phyloP scores from a whole-genome alignment of 2,329 filamentous ascomycete species.

The Gremmenia infestans region DNA sequence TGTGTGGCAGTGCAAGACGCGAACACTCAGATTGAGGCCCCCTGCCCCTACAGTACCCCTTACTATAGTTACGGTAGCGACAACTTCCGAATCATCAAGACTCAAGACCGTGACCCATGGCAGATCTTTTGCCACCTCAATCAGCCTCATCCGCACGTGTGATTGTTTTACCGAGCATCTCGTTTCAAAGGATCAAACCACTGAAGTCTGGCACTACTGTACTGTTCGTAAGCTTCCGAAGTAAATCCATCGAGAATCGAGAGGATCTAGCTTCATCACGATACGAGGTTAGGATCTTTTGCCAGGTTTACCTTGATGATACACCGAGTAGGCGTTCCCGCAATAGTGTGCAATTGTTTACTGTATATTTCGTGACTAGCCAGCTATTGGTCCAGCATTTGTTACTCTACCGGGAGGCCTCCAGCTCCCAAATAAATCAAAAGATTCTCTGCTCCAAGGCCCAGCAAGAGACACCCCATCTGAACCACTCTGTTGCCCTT shows the following conservation, averaged over 20 bases:
- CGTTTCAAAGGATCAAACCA: not conserved
- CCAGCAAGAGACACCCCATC: constrained; percentile 12
- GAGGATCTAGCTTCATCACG: not conserved
- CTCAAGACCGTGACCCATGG: not conserved
- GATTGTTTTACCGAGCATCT: not conserved
- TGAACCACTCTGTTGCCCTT: not conserved
- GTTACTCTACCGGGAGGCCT: constrained; percentile 14
- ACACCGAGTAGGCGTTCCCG: not conserved
- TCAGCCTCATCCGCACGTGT: not conserved
- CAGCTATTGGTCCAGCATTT: not conserved
- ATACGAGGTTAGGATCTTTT: not conserved
- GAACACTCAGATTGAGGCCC: too few species aligned
- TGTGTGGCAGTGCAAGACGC: not conserved
- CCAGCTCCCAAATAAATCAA: constrained; percentile 32
- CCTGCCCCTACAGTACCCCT: too few species aligned
- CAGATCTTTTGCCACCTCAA: not conserved
- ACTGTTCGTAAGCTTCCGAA: too few species aligned
- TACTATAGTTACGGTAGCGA: not conserved
- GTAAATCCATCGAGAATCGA: too few species aligned
- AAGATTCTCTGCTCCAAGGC: constrained; percentile 33
- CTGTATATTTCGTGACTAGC: not conserved
- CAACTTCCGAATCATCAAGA: not conserved
- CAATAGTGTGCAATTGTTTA: not conserved
- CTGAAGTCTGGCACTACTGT: not conserved
- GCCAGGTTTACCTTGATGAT: not conserved